These are phyloP conservation scores for Acacia concinna DNA, from an alignment of 331 rosid genomes.

Conservation along the genomic window DNA sequence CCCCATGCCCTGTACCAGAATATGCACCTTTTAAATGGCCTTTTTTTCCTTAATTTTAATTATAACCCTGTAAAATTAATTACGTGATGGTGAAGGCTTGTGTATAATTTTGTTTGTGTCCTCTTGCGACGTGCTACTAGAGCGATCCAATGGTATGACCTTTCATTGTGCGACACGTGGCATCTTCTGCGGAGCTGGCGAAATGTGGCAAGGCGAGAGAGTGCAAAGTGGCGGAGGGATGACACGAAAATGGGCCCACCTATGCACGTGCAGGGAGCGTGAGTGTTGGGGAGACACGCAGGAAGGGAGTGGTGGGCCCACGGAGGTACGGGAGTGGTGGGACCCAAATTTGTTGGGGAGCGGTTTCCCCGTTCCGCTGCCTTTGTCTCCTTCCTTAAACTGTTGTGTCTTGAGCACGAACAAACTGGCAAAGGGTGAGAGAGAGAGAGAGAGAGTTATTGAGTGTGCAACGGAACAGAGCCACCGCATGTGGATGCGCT, in stretches of 20 bases:
- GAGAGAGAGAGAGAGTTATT: neutral
- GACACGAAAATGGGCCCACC: neutral
- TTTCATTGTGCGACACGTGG: slow-evolving; percentile 22
- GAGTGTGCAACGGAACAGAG: slow-evolving; percentile 16
- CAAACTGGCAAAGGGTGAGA: slow-evolving; percentile 8
- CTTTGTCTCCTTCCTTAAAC: slow-evolving; percentile 41
- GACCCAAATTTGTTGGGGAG: slow-evolving; percentile 38
- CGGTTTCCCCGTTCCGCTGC: slow-evolving; percentile 39
- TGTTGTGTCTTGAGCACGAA: slow-evolving; percentile 47
- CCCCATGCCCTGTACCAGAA: neutral
- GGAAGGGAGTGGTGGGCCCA: slow-evolving; percentile 23
- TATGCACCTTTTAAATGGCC: neutral
- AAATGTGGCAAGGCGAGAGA: neutral
- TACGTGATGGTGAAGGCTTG: neutral
- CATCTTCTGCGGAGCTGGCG: neutral
- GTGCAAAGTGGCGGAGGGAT: slow-evolving; percentile 2
- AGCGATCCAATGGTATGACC: neutral
- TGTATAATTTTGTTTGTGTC: neutral
- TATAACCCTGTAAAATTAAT: neutral
- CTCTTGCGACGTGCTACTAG: neutral
- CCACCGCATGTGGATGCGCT: neutral
- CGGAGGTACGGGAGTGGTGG: slow-evolving; percentile 3
- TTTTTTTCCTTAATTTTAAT: neutral
- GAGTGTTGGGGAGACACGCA: slow-evolving; percentile 26
- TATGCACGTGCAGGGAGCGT: slow-evolving; percentile 47